Evolutionary conservation across 2,329 filamentous ascomycete genomes (phyloP).

Genomic region (Alternaria tenuissima): DNA sequence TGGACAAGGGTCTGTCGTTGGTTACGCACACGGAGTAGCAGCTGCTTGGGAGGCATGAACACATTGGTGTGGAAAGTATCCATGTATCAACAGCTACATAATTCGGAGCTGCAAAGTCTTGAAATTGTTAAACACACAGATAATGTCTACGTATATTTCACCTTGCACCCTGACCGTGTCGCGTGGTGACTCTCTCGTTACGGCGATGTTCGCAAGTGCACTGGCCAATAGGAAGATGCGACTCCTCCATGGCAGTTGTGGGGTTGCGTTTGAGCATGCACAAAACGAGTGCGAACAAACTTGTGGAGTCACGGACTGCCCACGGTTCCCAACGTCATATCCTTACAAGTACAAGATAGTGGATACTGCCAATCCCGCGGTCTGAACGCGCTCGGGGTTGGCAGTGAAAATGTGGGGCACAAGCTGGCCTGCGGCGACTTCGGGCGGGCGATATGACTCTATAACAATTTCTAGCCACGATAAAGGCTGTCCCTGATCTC

Average conservation of each 20-base stretch:
- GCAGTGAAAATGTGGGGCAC: constrained; percentile 3
- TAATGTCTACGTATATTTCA: constrained; percentile 6
- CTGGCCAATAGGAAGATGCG: constrained; percentile 23
- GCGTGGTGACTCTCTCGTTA: neutral
- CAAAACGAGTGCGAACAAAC: constrained; percentile 2
- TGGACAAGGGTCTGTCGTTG: constrained; percentile 31
- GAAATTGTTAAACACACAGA: constrained; percentile 10
- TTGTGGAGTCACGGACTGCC: neutral
- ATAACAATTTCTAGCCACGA: constrained; percentile 31
- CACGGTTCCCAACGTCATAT: constrained; percentile 5
- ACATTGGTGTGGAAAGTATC: constrained; percentile 23
- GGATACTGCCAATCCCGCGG: constrained; percentile 4
- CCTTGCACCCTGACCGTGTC: neutral
- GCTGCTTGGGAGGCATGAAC: constrained; percentile 18
- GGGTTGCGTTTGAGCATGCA: constrained; percentile 13
- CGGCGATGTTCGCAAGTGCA: constrained; percentile 24
- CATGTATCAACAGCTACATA: constrained; percentile 45
- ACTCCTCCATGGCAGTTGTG: constrained; percentile 10
- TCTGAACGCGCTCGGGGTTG: constrained; percentile 1
- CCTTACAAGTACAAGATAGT: constrained; percentile 10
- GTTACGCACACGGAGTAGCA: constrained; percentile 33
- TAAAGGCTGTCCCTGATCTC: constrained; percentile 10
- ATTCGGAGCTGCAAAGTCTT: constrained; percentile 31
- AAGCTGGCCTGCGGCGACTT: constrained; percentile 20
- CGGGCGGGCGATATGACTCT: constrained; percentile 31